Conservation (phyloP, 345 rosid species). For the Salix dunnii region DNA sequence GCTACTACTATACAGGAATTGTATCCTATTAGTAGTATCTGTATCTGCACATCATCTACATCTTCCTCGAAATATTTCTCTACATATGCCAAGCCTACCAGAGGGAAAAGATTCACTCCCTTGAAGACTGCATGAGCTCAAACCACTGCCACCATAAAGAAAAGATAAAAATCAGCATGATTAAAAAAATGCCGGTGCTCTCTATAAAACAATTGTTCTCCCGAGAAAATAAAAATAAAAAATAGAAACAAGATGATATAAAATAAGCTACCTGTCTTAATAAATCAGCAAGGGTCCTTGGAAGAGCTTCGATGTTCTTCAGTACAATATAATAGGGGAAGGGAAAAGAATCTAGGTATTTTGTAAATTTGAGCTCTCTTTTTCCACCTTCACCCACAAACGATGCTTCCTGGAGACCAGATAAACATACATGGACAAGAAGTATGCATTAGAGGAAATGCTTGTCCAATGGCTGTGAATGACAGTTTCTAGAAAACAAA, state of each 20-base stretch:
- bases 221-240: neutral
- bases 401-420: constrained; percentile 49
- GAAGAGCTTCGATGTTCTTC: constrained; percentile 78
- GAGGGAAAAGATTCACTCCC: constrained; percentile 33
- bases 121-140: constrained; percentile 75
- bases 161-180: neutral
- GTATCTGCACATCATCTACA: too few species aligned
- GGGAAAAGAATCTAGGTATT: constrained; percentile 84
- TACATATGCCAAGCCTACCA: neutral
- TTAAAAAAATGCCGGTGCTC: neutral
- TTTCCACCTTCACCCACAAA: constrained; percentile 33
- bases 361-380: constrained; percentile 34
- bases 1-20: too few species aligned
- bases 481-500: neutral
- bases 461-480: neutral
- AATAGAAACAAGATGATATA: neutral
- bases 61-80: too few species aligned
- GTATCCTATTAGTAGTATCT: too few species aligned
- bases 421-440: neutral
- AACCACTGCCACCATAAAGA: constrained; percentile 64
- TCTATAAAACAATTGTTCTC: neutral
- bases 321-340: constrained; percentile 82
- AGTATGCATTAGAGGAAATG: neutral
- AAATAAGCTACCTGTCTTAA: constrained; percentile 71
- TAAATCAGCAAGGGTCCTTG: constrained; percentile 76